phyloP scores from a whole-genome alignment of 257 asterid genomes.

The Knoxia roxburghii region DNA sequence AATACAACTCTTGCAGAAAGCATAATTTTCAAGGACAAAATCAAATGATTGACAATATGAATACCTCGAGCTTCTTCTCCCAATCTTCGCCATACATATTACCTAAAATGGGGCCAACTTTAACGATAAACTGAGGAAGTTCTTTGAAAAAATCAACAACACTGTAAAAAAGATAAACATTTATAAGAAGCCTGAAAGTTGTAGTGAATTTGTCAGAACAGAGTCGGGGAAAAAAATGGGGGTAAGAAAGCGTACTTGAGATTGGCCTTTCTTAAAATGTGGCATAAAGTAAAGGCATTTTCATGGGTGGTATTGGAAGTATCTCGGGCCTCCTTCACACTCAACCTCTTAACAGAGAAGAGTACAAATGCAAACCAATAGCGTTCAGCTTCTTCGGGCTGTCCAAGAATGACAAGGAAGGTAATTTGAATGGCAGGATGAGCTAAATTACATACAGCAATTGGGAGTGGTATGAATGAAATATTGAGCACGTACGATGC shows the following conservation, averaged over 20 bases:
- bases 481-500: conserved; percentile 40
- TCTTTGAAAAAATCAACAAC: conserved; percentile 76
- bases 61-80: conserved; percentile 92
- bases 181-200: neutral
- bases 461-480: neutral
- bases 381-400: conserved; percentile 86
- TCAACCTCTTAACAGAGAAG: conserved; percentile 57
- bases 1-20: neutral
- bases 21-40: neutral
- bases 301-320: conserved; percentile 26
- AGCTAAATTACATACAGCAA: too few relatives aligned
- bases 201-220: neutral
- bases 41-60: neutral
- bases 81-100: conserved; percentile 67
- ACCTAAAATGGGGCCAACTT: conserved; percentile 68
- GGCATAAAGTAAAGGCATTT: conserved; percentile 58
- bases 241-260: conserved; percentile 51
- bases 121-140: conserved; percentile 67
- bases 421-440: conserved; percentile 4
- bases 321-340: conserved; percentile 20
- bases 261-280: conserved; percentile 58
- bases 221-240: neutral
- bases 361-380: conserved; percentile 84
- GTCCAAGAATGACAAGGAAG: conserved; percentile 16
- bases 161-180: conserved; percentile 38